Evolutionary conservation across 768 basidiomycete genomes (phyloP), one percentile per base, ranked within the genome.

Genomic region (Gloeopeniophorella convolvens): DNA sequence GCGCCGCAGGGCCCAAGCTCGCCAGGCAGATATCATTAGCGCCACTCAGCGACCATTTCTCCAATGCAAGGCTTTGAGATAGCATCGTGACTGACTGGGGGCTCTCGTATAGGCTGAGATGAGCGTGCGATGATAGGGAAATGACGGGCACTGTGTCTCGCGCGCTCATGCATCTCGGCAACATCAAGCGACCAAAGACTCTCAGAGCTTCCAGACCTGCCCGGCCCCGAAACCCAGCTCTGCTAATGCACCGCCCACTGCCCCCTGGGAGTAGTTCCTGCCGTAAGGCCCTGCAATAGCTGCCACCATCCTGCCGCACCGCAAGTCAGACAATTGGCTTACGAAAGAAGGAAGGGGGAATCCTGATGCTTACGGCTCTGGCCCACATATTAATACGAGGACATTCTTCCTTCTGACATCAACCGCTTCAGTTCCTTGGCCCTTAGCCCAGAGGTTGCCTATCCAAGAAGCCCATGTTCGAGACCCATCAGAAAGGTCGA

Each of bases 351-450:
- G 27, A 51, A 51, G 40, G 18, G 45, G 34, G 30, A 56, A 31
- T 16, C 4, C 12, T 48, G 46, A 49, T 21, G 65, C 83, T 60
- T 65, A 90, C 89, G 74, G 73, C 54, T 90, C 85, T n/a, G 89
- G 90, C 23, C 89, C 89, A 65, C 86, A 92, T 3, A 92, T 77
- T 11, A 92, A 66, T 61, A 91, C 84, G 48, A 91, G 62, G 5
- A 72, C 66, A 37, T 69, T 77, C 39, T 56, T 58, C 28, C 31
- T 44, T 30, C 43, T 50, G 37, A 44, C 34, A 45, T 50, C 42
- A 1, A n/a, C 13, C 7, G 34, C 34, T 8, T 23, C 36, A n/a
- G 4, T 13, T 8, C 11, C 31, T 30, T 26, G 51, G 18, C 32
- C 52, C 20, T 37, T 54, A 15, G 15, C 27, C 46, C 52, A 54